phyloP scores from a whole-genome alignment of 352 stramenopile genomes.

The Pythium coloratum region DNA sequence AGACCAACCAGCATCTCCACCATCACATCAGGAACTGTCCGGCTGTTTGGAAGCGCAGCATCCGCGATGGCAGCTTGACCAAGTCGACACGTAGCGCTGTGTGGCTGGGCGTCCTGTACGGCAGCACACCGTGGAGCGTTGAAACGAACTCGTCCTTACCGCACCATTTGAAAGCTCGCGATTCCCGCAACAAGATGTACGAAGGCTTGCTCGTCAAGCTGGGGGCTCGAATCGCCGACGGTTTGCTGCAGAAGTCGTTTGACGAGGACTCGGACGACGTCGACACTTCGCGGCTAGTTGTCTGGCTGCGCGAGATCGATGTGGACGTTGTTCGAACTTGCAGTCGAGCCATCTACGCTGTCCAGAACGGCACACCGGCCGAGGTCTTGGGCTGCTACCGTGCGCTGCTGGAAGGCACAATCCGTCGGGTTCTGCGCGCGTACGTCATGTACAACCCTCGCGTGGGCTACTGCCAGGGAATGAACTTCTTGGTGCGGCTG shows the following conservation, averaged over 20 bases:
- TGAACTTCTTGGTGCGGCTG: slow-evolving; percentile 82
- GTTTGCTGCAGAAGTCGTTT: slow-evolving; percentile 19
- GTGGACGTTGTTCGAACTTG: slow-evolving; percentile 78
- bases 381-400: slow-evolving; percentile 21
- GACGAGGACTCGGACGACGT: slow-evolving; percentile 57
- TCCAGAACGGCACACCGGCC: slow-evolving; percentile 5
- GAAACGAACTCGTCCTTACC: slow-evolving; percentile 32
- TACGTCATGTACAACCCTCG: slow-evolving; percentile 83
- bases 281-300: slow-evolving; percentile 41
- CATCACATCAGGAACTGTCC: slow-evolving; percentile 40
- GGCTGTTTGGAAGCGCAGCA: slow-evolving; percentile 76
- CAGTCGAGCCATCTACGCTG: slow-evolving; percentile 51
- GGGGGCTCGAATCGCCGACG: slow-evolving; percentile 39
- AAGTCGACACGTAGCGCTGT: slow-evolving; percentile 48
- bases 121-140: slow-evolving; percentile 43
- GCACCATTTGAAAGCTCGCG: slow-evolving; percentile 42
- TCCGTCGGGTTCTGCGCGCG: slow-evolving; percentile 73
- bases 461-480: slow-evolving; percentile 87
- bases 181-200: slow-evolving; percentile 56
- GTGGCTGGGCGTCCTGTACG: slow-evolving; percentile 71
- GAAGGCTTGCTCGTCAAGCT: slow-evolving; percentile 66
- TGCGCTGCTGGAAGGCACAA: slow-evolving; percentile 51
- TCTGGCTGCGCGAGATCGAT: slow-evolving; percentile 82
- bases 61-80: slow-evolving; percentile 53
- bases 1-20: slow-evolving; percentile 43